Conservation (phyloP, 306 rosid species). For the Rosa multiflora region DNA sequence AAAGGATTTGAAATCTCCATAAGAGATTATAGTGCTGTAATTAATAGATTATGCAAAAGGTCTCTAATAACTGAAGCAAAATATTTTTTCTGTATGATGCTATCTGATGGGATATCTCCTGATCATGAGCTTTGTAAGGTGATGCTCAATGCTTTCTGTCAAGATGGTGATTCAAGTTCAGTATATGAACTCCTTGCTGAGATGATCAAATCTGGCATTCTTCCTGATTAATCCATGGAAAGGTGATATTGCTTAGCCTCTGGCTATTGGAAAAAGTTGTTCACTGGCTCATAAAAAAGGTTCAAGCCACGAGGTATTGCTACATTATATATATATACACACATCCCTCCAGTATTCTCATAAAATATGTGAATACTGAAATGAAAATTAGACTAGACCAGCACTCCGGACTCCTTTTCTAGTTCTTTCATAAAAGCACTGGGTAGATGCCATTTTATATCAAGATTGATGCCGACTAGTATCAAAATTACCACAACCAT, state of each 20-base stretch:
- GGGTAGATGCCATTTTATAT: neutral
- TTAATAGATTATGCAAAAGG: slow-evolving; percentile 59
- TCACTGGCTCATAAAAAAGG: slow-evolving; percentile 4
- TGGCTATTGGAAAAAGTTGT: neutral
- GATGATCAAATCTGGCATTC: slow-evolving; percentile 47
- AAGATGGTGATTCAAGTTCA: slow-evolving; percentile 28
- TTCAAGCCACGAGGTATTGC: slow-evolving; percentile 19
- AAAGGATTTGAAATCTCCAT: slow-evolving; percentile 43
- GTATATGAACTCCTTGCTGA: slow-evolving; percentile 37
- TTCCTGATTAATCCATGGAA: slow-evolving; percentile 26
- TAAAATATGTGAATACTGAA: neutral
- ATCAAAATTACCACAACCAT: neutral
- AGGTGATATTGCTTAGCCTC: neutral
- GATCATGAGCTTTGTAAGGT: slow-evolving; percentile 46
- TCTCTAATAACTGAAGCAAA: slow-evolving; percentile 36
- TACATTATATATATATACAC: neutral
- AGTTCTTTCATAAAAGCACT: neutral
- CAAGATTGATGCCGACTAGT: neutral
- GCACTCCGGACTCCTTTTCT: neutral
- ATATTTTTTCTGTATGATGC: slow-evolving; percentile 49
- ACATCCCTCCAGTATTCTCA: neutral
- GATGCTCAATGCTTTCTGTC: slow-evolving; percentile 38
- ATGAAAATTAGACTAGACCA: neutral
- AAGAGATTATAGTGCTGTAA: slow-evolving; percentile 47
- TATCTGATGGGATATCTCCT: slow-evolving; percentile 42